Conservation (phyloP, 345 rosid species). For the Mangifera indica region DNA sequence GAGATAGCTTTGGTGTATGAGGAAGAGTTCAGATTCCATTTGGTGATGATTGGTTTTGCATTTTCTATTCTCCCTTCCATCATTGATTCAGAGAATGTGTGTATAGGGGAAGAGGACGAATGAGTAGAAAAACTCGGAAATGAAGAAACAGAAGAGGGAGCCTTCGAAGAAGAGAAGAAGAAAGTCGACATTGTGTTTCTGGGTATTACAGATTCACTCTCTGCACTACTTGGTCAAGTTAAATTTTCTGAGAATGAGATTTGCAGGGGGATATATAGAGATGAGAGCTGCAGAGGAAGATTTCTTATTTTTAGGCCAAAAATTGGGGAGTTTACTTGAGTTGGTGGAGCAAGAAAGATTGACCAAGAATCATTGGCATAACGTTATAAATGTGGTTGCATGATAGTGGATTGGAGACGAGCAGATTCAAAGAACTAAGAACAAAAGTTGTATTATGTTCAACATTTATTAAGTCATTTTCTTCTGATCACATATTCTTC, state of each 20-base stretch:
- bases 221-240: too few relatives aligned
- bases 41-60: constrained; percentile 51
- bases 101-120: constrained; percentile 17
- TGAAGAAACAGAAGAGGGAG: constrained; percentile 15
- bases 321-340: not conserved
- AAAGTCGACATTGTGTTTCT: constrained; percentile 10
- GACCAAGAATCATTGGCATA: not conserved
- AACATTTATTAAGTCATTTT: too few relatives aligned
- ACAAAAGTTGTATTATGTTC: too few relatives aligned
- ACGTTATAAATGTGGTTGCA: too few relatives aligned
- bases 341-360: not conserved
- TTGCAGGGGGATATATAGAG: too few relatives aligned
- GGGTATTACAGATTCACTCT: not conserved
- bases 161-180: constrained; percentile 15
- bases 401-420: too few relatives aligned
- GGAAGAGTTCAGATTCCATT: constrained; percentile 53
- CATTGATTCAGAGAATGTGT: constrained; percentile 39
- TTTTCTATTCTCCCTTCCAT: constrained; percentile 46
- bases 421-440: too few relatives aligned
- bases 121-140: not conserved
- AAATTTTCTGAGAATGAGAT: too few relatives aligned
- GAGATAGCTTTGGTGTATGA: constrained; percentile 29
- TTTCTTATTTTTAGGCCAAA: not conserved
- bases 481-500: too few relatives aligned
- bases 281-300: too few relatives aligned